Conservation (phyloP, 164 flowering plant genomes). For the Nymphaea thermarum region DNA sequence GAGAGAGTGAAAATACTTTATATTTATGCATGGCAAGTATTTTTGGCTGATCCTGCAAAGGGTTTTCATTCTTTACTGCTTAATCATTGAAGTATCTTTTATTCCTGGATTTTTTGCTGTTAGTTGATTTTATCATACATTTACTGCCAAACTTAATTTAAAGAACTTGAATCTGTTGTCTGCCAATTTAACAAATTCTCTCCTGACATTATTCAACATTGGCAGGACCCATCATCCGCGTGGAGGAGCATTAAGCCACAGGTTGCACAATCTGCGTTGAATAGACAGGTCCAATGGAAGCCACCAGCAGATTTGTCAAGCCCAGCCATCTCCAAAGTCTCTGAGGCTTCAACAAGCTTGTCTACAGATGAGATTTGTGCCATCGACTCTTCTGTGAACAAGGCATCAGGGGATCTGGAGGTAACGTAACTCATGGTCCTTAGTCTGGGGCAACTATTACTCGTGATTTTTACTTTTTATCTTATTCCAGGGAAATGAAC, state of each 20-base stretch:
- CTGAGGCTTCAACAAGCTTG: conserved; percentile 60
- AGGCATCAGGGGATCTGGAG: conserved; percentile 54
- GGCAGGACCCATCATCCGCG: conserved; percentile 13
- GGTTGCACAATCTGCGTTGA: conserved; percentile 34
- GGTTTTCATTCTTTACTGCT: no score
- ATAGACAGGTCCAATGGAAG: conserved; percentile 43
- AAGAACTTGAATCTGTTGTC: no score
- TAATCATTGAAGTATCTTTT: no score
- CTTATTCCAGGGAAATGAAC: conserved; percentile 33
- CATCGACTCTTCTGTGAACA: conserved; percentile 61
- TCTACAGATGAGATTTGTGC: conserved; percentile 58
- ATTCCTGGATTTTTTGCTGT: no score
- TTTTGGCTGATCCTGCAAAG: no score
- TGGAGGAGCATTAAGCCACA: conserved; percentile 60
- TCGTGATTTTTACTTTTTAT: not conserved
- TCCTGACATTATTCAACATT: not conserved
- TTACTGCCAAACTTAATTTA: no score
- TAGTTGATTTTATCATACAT: no score
- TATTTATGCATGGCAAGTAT: no score
- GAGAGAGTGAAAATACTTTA: no score
- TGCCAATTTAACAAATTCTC: not conserved
- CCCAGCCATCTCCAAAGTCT: conserved; percentile 56
- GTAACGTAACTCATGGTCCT: conserved; percentile 13
- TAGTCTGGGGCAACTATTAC: not conserved
- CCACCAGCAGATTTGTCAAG: conserved; percentile 41